phyloP scores from a whole-genome alignment of 306 rosid species.

The Datisca glomerata region DNA sequence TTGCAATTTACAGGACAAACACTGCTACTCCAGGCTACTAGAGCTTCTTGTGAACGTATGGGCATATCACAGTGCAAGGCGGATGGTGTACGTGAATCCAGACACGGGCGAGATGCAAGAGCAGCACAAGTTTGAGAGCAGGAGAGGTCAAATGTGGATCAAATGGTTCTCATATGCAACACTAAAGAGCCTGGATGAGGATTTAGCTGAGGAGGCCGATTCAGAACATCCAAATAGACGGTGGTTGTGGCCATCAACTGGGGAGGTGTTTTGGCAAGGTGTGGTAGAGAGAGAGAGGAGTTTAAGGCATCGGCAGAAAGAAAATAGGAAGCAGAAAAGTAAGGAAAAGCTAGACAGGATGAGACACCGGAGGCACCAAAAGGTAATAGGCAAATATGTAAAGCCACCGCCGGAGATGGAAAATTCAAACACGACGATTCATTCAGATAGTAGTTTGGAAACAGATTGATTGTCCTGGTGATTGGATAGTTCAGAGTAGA shows the following conservation, averaged over 20 bases:
- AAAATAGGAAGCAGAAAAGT: constrained; percentile 68
- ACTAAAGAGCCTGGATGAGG: constrained; percentile 91
- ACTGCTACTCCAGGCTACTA: constrained; percentile 80
- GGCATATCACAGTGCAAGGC: constrained; percentile 90
- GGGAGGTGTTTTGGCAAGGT: constrained; percentile 95
- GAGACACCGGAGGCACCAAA: constrained; percentile 59
- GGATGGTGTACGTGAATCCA: constrained; percentile 69
- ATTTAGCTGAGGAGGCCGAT: constrained; percentile 75
- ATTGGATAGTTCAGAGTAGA: constrained; percentile 5
- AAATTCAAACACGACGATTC: constrained; percentile 34
- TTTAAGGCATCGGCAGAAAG: constrained; percentile 58
- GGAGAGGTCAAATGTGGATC: constrained; percentile 83
- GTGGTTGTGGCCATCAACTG: constrained; percentile 96
- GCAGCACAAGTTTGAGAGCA: constrained; percentile 55
- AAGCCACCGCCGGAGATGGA: constrained; percentile 65
- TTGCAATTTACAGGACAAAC: constrained; percentile 52
- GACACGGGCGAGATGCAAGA: constrained; percentile 77
- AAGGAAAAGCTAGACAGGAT: constrained; percentile 57
- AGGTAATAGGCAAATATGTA: constrained; percentile 79
- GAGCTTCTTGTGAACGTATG: constrained; percentile 80
- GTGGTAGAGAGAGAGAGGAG: constrained; percentile 60
- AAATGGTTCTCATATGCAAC: constrained; percentile 63
- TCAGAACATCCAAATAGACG: constrained; percentile 31
- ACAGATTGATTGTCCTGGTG: constrained; percentile 7
- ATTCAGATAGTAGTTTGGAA: constrained; percentile 12